phyloP scores from a whole-genome alignment of 2,329 filamentous ascomycete species.

The Aspergillus latus region DNA sequence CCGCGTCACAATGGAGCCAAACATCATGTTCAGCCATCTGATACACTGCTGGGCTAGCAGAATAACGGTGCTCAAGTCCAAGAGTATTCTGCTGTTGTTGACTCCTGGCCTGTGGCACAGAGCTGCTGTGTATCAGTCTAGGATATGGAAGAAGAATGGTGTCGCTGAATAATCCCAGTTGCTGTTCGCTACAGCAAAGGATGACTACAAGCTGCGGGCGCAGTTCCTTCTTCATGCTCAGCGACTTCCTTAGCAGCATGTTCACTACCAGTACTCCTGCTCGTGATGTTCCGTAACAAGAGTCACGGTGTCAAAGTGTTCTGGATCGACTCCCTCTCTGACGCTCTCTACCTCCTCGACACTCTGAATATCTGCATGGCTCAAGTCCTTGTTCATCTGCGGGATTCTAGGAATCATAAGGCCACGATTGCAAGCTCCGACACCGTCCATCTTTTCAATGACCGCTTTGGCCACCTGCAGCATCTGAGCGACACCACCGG shows the following conservation, averaged over 20 bases:
- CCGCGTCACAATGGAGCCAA: not conserved
- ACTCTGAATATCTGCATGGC: conserved; percentile 22
- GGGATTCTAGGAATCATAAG: conserved; percentile 1
- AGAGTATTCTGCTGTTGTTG: no score
- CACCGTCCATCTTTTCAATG: conserved; percentile 38
- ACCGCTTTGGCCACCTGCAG: conserved; percentile 33
- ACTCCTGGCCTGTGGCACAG: no score
- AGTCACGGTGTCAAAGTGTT: not conserved
- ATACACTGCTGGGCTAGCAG: no score
- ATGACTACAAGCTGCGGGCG: no score
- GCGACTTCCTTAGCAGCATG: no score
- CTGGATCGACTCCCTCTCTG: not conserved
- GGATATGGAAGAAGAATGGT: no score
- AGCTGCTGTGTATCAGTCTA: no score
- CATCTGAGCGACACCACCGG: conserved; percentile 28
- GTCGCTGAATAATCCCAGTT: no score
- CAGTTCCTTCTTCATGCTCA: no score
- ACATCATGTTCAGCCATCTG: not conserved
- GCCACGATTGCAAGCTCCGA: conserved; percentile 34
- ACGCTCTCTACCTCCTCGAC: conserved; percentile 25
- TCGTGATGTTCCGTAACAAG: conserved; percentile 3
- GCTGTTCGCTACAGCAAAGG: no score
- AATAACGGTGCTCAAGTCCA: no score
- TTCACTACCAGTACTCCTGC: not conserved
- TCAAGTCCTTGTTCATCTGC: conserved; percentile 10